Evolutionary conservation across 345 rosid genomes (phyloP).

Genomic region (Eucalyptus sp.): DNA sequence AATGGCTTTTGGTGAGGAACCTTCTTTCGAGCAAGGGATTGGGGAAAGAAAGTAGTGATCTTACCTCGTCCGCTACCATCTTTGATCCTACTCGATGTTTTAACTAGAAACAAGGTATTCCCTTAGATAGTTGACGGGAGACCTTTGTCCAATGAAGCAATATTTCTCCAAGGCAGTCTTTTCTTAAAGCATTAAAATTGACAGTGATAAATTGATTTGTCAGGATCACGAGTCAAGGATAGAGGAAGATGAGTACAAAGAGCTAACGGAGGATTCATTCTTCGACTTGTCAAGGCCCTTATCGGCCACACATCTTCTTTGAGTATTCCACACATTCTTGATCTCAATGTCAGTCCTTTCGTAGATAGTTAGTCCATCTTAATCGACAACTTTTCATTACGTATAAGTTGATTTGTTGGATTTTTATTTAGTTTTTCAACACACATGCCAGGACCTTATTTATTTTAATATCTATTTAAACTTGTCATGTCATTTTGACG

Average conservation of each 20-base stretch:
- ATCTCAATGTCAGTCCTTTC: slow-evolving; percentile 93
- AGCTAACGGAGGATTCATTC: neutral
- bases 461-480: too few relatives aligned
- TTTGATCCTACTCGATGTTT: neutral
- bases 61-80: neutral
- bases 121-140: neutral
- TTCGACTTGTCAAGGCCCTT: slow-evolving; percentile 2
- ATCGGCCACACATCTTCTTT: slow-evolving; percentile 38
- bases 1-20: neutral
- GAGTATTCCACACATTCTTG: slow-evolving; percentile 86
- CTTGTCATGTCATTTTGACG: neutral
- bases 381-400: neutral
- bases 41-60: neutral
- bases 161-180: neutral
- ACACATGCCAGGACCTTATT: neutral
- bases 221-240: neutral
- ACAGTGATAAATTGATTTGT: neutral
- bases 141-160: neutral
- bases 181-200: neutral
- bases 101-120: neutral
- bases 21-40: neutral
- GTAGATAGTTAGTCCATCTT: neutral
- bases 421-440: neutral
- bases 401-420: neutral
- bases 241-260: slow-evolving; percentile 21